These are phyloP conservation scores for Setomelanomma holmii DNA, from an alignment of 2,329 filamentous ascomycete species.

Conservation along the genomic window DNA sequence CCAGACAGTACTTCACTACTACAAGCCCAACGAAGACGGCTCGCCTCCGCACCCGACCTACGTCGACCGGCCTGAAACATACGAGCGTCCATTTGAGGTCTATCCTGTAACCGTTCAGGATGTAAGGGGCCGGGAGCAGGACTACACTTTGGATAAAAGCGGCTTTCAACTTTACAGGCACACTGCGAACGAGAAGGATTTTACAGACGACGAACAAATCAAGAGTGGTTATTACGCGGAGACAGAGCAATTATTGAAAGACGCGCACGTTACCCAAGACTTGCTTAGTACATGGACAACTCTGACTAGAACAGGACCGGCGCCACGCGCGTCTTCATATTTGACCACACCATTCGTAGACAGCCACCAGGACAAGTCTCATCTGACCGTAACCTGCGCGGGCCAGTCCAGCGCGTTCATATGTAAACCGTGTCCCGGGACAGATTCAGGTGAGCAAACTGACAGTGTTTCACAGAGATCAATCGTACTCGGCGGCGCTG, in stretches of 20 bases:
- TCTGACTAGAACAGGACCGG: conserved; percentile 57
- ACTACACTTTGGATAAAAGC: conserved; percentile 52
- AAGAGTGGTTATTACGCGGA: conserved; percentile 46
- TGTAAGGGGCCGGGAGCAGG: conserved; percentile 53
- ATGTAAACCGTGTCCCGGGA: no score
- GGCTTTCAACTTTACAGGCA: conserved; percentile 48
- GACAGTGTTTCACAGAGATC: no score
- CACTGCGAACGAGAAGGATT: conserved; percentile 43
- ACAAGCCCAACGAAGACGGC: conserved; percentile 39
- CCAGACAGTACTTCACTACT: conserved; percentile 34
- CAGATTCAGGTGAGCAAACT: no score
- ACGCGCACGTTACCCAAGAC: conserved; percentile 35
- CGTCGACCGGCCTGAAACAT: conserved; percentile 42
- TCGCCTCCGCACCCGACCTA: conserved; percentile 39
- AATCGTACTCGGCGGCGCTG: conserved; percentile 54
- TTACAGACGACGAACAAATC: conserved; percentile 44
- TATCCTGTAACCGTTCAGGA: conserved; percentile 50
- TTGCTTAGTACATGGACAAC: background rate
- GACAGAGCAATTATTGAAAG: conserved; percentile 45
- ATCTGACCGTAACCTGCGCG: conserved; percentile 44
- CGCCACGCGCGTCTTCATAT: conserved; percentile 64
- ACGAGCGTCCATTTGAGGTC: conserved; percentile 35
- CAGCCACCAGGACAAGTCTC: conserved; percentile 23
- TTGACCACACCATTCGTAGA: conserved; percentile 68
- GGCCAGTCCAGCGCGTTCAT: conserved; percentile 61